Base-by-base conservation (phyloP, 2,329 filamentous ascomycete genomes). In the Dryadomyces quercivorus region DNA sequence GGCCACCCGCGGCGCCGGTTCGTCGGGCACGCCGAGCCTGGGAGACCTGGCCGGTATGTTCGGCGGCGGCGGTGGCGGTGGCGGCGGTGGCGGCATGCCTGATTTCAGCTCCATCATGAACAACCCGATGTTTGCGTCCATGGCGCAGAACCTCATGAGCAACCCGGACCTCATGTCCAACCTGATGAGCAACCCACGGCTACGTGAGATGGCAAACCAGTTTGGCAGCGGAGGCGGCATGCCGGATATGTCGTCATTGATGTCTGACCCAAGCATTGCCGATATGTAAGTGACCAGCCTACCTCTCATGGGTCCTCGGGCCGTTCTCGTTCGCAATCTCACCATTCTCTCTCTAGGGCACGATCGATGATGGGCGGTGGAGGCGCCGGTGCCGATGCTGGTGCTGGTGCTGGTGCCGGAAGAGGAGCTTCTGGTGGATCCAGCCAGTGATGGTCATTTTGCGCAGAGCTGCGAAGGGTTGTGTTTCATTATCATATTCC, bases 121-220 rank as follows among this genome's bases (percentile, higher is more conserved):
- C 75, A 98, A 97, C 75, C 93, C 93, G 55, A 97, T 97, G 93
- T 95, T 98, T 73, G 82, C 90, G 51, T 87, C 80, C 72, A 96
- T 97, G 90, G 93, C 93, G 5, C 89, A 96, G 75, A 95, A 88
- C 70, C 72, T 98, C 54, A 97, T 97, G 93, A 88, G 83, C 72
- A 96, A 98, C 73, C 93, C 93, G 0, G 88, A 95, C 10, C 82
- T 91, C 75, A 86, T 97, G 82, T 80, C 76, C 67, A 93, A 90
- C 68, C 72, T 98, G 56, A 95, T 98, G 91, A 89, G 76, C 76
- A 97, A 98, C 75, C 93, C 93, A 3, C 81, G 84, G 58, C 73
- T 97, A 58, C 80, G 88, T 55, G 82, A 94, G 66, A 92, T 96
- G 89, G 90, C 89, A 48, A 83, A 86, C 65, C 81, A 80, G 62